These are phyloP conservation scores for Epipyxis sp. DNA, from an alignment of 108 stramenopile genomes.

Conservation along the genomic window DNA sequence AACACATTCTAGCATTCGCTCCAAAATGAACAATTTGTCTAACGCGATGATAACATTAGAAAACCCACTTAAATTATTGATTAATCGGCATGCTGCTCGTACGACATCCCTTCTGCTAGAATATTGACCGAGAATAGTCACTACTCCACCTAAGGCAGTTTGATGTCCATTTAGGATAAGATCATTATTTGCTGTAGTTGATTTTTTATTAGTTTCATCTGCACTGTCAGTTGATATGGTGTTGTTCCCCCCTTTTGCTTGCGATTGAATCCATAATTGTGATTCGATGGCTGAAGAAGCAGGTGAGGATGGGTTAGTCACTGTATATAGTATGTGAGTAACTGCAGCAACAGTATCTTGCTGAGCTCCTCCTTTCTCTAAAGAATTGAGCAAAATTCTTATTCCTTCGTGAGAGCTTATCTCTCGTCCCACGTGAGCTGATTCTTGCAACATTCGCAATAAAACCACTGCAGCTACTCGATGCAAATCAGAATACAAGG, in stretches of 20 bases:
- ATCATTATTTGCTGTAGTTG: not conserved
- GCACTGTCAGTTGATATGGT: not conserved
- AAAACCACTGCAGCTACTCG: slow-evolving; percentile 59
- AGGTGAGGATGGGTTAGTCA: slow-evolving; percentile 48
- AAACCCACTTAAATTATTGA: slow-evolving; percentile 17
- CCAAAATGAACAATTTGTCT: slow-evolving; percentile 4
- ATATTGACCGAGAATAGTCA: slow-evolving; percentile 22
- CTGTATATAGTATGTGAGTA: slow-evolving; percentile 52
- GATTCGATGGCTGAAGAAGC: slow-evolving; percentile 10
- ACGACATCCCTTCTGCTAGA: not conserved
- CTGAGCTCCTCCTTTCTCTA: slow-evolving; percentile 49
- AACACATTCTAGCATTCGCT: not conserved
- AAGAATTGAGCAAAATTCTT: slow-evolving; percentile 44
- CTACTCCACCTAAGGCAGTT: slow-evolving; percentile 25
- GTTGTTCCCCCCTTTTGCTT: not conserved
- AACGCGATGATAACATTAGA: slow-evolving; percentile 15
- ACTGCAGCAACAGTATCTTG: slow-evolving; percentile 56
- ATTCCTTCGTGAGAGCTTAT: slow-evolving; percentile 46
- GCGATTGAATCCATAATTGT: slow-evolving; percentile 10
- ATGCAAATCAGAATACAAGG: slow-evolving; percentile 40
- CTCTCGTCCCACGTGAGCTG: slow-evolving; percentile 47
- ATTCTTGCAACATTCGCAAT: slow-evolving; percentile 58
- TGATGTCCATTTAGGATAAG: not conserved
- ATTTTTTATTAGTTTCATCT: not conserved
- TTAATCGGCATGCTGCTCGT: slow-evolving; percentile 20